Percentiles rank a stretch among this genome's conserved stretches.
These are phyloP conservation scores for Aspergillus texensis DNA, from an alignment of 2,329 filamentous ascomycete genomes.

Conservation along the genomic window DNA sequence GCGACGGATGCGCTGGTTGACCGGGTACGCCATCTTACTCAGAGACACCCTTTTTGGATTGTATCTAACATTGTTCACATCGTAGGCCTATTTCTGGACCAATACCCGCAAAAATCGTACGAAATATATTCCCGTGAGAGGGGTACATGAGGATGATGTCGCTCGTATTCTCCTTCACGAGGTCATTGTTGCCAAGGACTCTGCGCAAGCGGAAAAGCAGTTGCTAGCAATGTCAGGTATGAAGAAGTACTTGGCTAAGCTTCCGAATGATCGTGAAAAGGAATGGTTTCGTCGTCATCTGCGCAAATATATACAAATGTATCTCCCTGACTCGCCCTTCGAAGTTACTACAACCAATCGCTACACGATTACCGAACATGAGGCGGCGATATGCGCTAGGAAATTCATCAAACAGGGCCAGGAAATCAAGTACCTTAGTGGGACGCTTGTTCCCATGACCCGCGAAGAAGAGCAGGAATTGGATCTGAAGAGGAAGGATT, in stretches of 20 bases:
- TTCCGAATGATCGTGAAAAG: constrained; percentile 77
- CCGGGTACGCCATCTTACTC: constrained; percentile 66
- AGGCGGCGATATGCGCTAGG: constrained; percentile 83
- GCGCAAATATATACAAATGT: constrained; percentile 88
- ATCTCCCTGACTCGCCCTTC: constrained; percentile 90
- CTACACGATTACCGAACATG: constrained; percentile 87
- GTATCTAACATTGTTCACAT: constrained; percentile 24
- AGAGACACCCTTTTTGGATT: constrained; percentile 2
- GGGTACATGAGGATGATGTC: constrained; percentile 68
- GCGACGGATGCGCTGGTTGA: constrained; percentile 94
- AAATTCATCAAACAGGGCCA: constrained; percentile 78
- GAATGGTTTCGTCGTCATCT: constrained; percentile 85
- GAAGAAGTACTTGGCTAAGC: constrained; percentile 66
- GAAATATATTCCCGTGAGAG: constrained; percentile 82
- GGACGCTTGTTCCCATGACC: constrained; percentile 90
- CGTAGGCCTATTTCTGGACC: constrained; percentile 92
- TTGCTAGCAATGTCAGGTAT: constrained; percentile 74
- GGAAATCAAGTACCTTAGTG: constrained; percentile 84
- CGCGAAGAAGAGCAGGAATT: constrained; percentile 86
- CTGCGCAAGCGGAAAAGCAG: constrained; percentile 69
- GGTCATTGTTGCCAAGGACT: constrained; percentile 74
- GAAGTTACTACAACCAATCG: constrained; percentile 93
- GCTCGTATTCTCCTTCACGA: constrained; percentile 63
- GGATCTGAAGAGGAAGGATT: constrained; percentile 82
- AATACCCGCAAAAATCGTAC: constrained; percentile 90